Evolutionary conservation across 1,284 basidiomycete species (phyloP).

Genomic region (Chalciporus sp.): DNA sequence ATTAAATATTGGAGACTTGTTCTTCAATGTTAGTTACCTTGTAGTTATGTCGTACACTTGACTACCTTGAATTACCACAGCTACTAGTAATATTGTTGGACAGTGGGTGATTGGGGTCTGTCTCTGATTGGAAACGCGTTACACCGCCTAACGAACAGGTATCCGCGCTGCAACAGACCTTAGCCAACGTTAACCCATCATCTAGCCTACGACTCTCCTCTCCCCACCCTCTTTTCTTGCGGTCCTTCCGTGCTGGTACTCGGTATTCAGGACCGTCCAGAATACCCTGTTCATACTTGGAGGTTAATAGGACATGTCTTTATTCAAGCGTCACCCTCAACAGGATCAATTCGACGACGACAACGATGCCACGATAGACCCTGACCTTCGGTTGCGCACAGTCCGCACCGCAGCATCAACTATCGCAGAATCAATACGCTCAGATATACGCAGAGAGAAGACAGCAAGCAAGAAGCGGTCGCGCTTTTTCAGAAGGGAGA

Average conservation of each 20-base stretch:
- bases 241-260: slow-evolving; percentile 28
- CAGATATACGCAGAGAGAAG: slow-evolving; percentile 72
- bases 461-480: slow-evolving; percentile 56
- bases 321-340: slow-evolving; percentile 33
- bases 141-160: background rate
- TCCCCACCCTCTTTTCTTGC: background rate
- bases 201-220: background rate
- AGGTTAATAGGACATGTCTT: slow-evolving; percentile 28
- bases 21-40: too few relatives aligned
- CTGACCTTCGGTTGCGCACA: slow-evolving; percentile 82
- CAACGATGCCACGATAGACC: slow-evolving; percentile 67
- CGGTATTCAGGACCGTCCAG: slow-evolving; percentile 16
- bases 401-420: slow-evolving; percentile 88
- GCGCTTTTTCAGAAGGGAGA: slow-evolving; percentile 61
- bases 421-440: slow-evolving; percentile 81
- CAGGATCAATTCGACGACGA: slow-evolving; percentile 50
- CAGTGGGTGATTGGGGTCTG: background rate
- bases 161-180: background rate
- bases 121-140: background rate
- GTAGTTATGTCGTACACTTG: background rate
- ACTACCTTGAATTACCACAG: too few relatives aligned
- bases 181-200: background rate
- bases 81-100: too few relatives aligned
- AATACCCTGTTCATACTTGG: slow-evolving; percentile 20
- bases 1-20: too few relatives aligned